A percentile compares a stretch with the other conserved stretches of the same genome.
phyloP scores from a whole-genome alignment of 1,139 yeast species.

The Taphrina pruni region DNA sequence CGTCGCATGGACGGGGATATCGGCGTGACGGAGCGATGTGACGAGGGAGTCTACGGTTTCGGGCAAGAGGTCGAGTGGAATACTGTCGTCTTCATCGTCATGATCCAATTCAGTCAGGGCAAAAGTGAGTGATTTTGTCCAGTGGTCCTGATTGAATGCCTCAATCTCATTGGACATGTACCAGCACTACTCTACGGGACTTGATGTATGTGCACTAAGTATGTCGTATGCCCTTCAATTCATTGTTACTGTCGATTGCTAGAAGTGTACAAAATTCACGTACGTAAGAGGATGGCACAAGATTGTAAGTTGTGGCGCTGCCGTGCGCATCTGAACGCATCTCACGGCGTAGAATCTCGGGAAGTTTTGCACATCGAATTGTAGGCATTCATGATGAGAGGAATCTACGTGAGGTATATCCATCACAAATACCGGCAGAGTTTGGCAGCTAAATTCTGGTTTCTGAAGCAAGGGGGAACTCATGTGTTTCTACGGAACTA shows the following conservation, averaged over 20 bases:
- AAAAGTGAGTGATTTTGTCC: neutral
- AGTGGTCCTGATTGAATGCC: conserved; percentile 4
- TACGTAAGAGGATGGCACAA: too few species aligned
- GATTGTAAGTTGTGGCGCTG: too few species aligned
- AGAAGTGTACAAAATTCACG: too few species aligned
- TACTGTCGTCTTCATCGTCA: neutral
- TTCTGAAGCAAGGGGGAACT: neutral
- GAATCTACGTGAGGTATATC: too few species aligned
- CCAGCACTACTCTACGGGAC: neutral
- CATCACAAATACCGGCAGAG: too few species aligned
- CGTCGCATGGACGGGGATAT: neutral
- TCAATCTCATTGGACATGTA: neutral
- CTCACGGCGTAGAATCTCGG: too few species aligned
- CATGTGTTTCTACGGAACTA: neutral
- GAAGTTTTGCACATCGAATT: neutral
- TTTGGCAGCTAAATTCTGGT: neutral
- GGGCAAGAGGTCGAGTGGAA: conserved; percentile 19
- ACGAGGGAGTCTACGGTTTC: conserved; percentile 3
- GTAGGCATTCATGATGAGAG: too few species aligned
- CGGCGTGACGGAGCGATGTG: conserved; percentile 3
- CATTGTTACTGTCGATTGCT: too few species aligned
- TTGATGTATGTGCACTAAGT: too few species aligned
- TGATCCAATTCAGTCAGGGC: neutral
- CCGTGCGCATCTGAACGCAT: too few species aligned
- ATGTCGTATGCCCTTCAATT: too few species aligned